Conservation (phyloP, 176 grass and related monocot genomes). For the Microstegium vimineum region DNA sequence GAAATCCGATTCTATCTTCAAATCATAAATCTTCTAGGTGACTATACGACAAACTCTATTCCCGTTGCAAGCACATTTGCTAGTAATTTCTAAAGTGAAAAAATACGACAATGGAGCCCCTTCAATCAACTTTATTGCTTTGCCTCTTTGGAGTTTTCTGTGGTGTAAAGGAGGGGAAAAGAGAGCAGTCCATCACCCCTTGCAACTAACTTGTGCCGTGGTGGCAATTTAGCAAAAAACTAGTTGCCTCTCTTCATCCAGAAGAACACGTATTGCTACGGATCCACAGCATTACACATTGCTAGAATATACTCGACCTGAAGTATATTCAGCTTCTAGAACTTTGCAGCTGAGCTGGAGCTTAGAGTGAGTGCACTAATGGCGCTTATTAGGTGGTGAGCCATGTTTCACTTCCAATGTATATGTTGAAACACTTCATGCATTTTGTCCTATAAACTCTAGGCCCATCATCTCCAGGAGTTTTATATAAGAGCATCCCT, state of each 20-base stretch:
- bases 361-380: not conserved
- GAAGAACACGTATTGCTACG: not conserved
- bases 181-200: not conserved
- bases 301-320: not conserved
- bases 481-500: too few relatives aligned
- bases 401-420: not conserved
- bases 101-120: not conserved
- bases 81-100: constrained; percentile 24
- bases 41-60: too few relatives aligned
- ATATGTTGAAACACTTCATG: not conserved
- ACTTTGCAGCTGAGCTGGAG: not conserved
- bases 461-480: too few relatives aligned
- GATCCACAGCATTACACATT: not conserved
- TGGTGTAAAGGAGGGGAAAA: not conserved
- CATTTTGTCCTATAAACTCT: too few relatives aligned
- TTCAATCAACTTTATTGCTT: constrained; percentile 9
- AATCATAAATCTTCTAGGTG: too few relatives aligned
- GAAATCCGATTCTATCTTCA: too few relatives aligned
- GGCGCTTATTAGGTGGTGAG: not conserved
- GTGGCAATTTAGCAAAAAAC: not conserved
- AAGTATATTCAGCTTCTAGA: not conserved
- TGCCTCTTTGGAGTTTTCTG: constrained; percentile 5
- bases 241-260: constrained; percentile 11
- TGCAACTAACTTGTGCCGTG: too few relatives aligned
- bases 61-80: too few relatives aligned